Evolutionary conservation across 2,329 filamentous ascomycete genomes (phyloP), one percentile per base, ranked within the genome.

Genomic region (Rhinocladiella similis): DNA sequence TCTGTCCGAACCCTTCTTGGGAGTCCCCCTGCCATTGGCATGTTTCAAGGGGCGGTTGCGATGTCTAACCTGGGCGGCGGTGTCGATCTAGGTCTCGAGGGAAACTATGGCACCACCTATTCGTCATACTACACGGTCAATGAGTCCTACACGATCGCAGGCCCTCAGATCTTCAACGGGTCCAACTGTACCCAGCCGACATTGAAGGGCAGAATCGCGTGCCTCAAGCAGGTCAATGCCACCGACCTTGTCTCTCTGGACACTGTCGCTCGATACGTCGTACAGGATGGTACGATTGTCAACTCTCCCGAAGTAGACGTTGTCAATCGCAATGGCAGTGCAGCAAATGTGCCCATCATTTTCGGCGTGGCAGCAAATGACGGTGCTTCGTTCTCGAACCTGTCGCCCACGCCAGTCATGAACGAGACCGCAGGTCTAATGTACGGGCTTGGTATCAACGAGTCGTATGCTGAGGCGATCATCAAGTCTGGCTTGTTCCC

Each of bases 31-130:
- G 61, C 62, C 16, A 59, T 59, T 36, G 54, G 54, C 10, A 35
- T 63, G 47, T 64, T 58, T 48, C 53, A 62, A 52, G 63, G 56
- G 7, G 63, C 59, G 6, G 47, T 63, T 36, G 59, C 61, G 18
- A 73, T 80, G 70, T 79, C 78, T 0, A 83, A 83, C 54, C 71
- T 83, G 0, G 81, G 80, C 19, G 80, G 82, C 6, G 81, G 84
- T 22, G 79, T 82, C 25, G 78, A 78, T 1, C 75, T 84, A 1
- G 83, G 82, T 1, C 75, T 81, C 2, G 73, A 69, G 1, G 79
- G 80, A n/a, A 75, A 80, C 64, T 84, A 84, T 55, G 82, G 80
- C 10, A 80, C 78, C 0, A 78, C 80, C 0, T 86, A 84, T 67
- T 82, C 80, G 10, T 75, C 77, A 20, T 86, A 85, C 69, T 79